Evolutionary conservation across 2,329 filamentous ascomycete species (phyloP), one percentile per base, ranked within the genome.

Genomic region (Ilyonectria destructans): DNA sequence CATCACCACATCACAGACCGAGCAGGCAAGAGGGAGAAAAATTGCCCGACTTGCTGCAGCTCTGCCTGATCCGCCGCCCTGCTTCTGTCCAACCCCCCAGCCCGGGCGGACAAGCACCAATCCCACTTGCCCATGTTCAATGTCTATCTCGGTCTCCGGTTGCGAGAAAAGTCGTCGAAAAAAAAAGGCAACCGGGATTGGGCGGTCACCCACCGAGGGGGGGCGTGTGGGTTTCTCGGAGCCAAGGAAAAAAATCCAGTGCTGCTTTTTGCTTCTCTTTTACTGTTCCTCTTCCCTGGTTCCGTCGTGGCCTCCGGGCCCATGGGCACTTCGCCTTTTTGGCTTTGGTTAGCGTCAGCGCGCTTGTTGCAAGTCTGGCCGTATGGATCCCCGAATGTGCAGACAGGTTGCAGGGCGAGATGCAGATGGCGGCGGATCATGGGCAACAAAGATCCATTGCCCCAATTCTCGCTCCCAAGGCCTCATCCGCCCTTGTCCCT

Each of bases 1-100:
- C 84, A 86, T 86, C 84, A 84, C 78, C 81, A 77, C 78, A 76
- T 77, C 72, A 69, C 69, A 70, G 65, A 66, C 65, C 48, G 62
- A 68, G 49, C 64, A 66, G 40, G 45, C 52, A 48, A 43, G 9
- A 49, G 37, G 49, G 31, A 58, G 4, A 48, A 43, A 72, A 72
- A 73, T 69, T 72, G 70, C 72, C 75, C 75, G 75, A 76, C 74
- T 71, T 73, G 73, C 71, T 77, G 75, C 72, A 75, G 61, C 73
- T 77, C 74, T 76, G 71, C 72, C 76, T 73, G 75, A 79, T 75
- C 77, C 75, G 72, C 76, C 62, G 69, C 64, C 69, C 69, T 76
- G 68, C 70, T 62, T 68, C 71, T 70, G 69, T 69, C 71, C 68
- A 70, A 68, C 65, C 46, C 65, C 65, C 65, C 69, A 71, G 68